Base-by-base conservation (phyloP, 768 basidiomycete genomes). In the Lactarius sanguifluus region DNA sequence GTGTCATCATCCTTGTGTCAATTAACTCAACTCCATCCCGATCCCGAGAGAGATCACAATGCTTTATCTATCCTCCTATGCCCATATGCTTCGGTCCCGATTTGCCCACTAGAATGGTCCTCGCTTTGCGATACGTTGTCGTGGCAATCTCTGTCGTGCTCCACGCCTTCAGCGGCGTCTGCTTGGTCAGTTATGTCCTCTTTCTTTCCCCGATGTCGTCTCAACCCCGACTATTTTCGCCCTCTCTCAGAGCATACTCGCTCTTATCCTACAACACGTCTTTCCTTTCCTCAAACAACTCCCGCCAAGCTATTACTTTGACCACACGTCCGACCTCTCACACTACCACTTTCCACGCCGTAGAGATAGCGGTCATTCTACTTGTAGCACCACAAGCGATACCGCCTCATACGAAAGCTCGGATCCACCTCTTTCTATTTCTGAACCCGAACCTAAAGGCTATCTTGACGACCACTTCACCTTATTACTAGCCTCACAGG, bases 171-270 rank as follows among this genome's bases (percentile, higher is more conserved):
- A 61, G 52, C 54, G 68, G 60, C 28, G 16, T 66, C 30, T 45
- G 60, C 25, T 25, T 69, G 65, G 65, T 64, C n/a, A 40, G 67
- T 45, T 3, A 16, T 9, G 15, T 54, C 25, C 1, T 28, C 16
- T 13, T 43, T 55, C 20, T 13, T 15, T 60, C n/a, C 32, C 18
- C 1, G 50, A 15, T 52, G 50, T 36, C 30, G 4, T 25, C 56
- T 62, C 52, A 66, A 61, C 34, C 20, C 38, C 45, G 18, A 20
- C 45, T 15, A 15, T 40, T 40, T 38, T 40, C 38, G 38, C n/a
- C 20, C 32, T 45, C 32, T 47, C 38, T 58, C 47, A 68, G 67
- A 68, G 64, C 36, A 57, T 68, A n/a, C 41, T 68, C 41, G 55
- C 67, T 56, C 55, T 65, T 28, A 9, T 52, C 54, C n/a, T 68